phyloP scores from a whole-genome alignment of 208 protist genomes.

The Acanthamoeba triangularis region DNA sequence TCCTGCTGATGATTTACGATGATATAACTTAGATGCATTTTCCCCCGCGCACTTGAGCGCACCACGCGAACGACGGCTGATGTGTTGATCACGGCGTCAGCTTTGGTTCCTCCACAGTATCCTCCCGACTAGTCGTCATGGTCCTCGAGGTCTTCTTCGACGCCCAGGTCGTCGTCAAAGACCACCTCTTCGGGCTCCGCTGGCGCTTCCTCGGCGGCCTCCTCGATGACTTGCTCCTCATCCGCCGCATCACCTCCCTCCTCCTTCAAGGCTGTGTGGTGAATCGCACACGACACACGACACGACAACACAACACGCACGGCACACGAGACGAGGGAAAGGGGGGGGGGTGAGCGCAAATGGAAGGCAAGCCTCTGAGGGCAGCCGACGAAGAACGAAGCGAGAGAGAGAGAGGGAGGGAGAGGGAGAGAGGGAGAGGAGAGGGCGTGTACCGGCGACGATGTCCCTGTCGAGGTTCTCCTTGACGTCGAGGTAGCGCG shows the following conservation, averaged over 20 bases:
- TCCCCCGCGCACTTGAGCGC: no score
- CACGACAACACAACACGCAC: neutral
- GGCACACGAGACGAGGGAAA: neutral
- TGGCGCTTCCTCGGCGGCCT: neutral
- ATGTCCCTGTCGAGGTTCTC: constrained; percentile 29
- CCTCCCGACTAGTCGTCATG: no score
- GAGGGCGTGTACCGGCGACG: neutral
- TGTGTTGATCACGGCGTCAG: no score
- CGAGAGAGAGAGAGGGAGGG: neutral
- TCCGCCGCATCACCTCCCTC: neutral
- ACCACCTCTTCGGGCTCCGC: neutral
- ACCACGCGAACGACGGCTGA: no score
- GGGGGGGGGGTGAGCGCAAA: no score
- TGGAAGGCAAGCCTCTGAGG: neutral
- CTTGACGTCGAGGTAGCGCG: constrained; percentile 18
- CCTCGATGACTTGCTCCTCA: no score
- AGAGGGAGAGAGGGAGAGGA: neutral
- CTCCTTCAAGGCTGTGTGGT: neutral
- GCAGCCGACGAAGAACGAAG: neutral
- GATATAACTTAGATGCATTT: no score
- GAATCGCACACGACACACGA: no score
- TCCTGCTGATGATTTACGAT: no score
- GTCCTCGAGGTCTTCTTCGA: neutral
- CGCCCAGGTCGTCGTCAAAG: neutral
- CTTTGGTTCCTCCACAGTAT: no score